Base-by-base conservation (phyloP, 2,329 filamentous ascomycete species). In the Paecilomyces fulvus region DNA sequence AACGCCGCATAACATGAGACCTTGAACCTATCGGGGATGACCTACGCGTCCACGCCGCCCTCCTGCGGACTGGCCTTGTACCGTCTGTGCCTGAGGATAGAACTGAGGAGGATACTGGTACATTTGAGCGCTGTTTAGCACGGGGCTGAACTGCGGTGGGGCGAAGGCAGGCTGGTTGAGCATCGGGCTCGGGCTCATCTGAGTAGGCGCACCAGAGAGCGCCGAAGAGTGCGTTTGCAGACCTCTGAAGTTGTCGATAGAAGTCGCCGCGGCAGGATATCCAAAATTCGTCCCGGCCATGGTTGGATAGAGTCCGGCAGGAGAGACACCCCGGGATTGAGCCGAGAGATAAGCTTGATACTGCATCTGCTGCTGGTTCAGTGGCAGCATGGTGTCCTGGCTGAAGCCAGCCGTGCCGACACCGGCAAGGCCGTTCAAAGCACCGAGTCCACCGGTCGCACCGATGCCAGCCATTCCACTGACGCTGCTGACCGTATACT, bases 311-410 rank as follows among this genome's bases (percentile, higher is more conserved):
- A 78, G 74, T 46, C 73, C 76, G 51, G 64, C 72, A 58, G 75
- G 67, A 11, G 74, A 70, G 37, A 75, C 67, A 4, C 74, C 73
- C 21, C 75, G 73, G 8, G 69, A 64, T 62, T 79, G 72, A 57
- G 78, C 65, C 49, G 79, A 77, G 23, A 82, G 69, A 63, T 82
- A 77, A 31, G 75, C 74, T 65, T 84, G 83, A 62, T 84, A 85
- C 63, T 84, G 83, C 30, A 82, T 65, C 62, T 82, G 78, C 56
- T 80, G 78, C 51, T 75, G 76, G 14, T 70, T 72, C 50, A 79
- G 67, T 48, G 75, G 73, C 50, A 71, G 64, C 55, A 73, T 62
- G 1, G 73, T 62, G 37, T 76, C 75, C 56, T 73, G 73, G 25
- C 66, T 61, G 56, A 71, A 76, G 8, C 65, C 69, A 55, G 65